Base-by-base conservation (phyloP, 1,139 yeast genomes). In the Diutina mesorugosa region DNA sequence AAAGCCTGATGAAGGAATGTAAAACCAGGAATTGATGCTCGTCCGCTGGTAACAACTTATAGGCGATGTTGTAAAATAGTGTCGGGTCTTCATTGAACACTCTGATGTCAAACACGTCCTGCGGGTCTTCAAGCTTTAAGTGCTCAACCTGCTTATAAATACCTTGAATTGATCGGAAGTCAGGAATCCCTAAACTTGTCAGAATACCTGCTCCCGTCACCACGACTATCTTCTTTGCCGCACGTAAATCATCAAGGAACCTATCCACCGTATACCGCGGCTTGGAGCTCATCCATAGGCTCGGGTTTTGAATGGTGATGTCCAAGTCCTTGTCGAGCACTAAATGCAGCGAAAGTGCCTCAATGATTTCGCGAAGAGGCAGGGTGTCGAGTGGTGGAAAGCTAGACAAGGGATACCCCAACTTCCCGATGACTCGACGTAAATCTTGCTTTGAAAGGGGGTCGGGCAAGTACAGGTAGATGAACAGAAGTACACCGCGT, bases 131-230 rank as follows among this genome's bases (percentile, higher is more conserved):
- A 47, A 91, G 72, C 0, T 96, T 96, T 56, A 66, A 60, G 63
- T 81, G 78, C 57, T 78, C 77, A 60, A 93, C 80, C 65, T 81
- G 80, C 1, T 90, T 78, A 69, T 93, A 93, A 59, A 93, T 82
- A 53, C 99, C 99, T 61, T 87, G 77, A 9, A 90, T 83, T 0
- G 97, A 90, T 65, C 99, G 79, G 71, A 93, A 93, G 70, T 93
- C 99, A 0, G 98, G 97, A 57, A 91, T 91, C 1, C 97, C 98
- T 58, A 91, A 72, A 46, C 91, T 83, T 4, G 97, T 91, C 18
- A 97, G 89, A 53, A 93, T 90, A 21, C 99, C 99, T 0, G 99
- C 99, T 5, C 99, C 99, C 0, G 97, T 90, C 32, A 93, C 72
- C 1, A 93, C 95, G 60, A 93, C 65, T 26, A 93, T 80, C 57